Percentiles rank a stretch among this genome's conserved stretches.
These are phyloP conservation scores for Botrytis squamosa DNA, from an alignment of 2,329 filamentous ascomycete genomes.

Conservation along the genomic window DNA sequence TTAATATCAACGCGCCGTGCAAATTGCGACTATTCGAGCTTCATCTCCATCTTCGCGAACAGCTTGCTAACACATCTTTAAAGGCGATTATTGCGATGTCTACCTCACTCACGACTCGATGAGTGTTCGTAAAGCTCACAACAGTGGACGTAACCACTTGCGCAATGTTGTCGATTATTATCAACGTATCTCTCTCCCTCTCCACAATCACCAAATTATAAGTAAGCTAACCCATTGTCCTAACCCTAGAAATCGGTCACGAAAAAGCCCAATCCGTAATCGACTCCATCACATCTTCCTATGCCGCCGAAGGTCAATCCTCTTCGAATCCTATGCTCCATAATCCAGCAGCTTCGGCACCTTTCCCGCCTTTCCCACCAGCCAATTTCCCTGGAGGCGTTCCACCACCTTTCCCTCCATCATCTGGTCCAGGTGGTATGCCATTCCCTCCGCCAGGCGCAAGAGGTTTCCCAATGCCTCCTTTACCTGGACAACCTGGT, in stretches of 20 bases:
- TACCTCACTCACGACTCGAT: slow-evolving; percentile 99
- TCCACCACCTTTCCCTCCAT: slow-evolving; percentile 7
- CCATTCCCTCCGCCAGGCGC: slow-evolving; percentile 33
- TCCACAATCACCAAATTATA: not conserved
- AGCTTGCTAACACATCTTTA: slow-evolving; percentile 27
- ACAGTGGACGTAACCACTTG: slow-evolving; percentile 92
- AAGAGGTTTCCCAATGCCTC: slow-evolving; percentile 35
- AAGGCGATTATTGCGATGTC: slow-evolving; percentile 97
- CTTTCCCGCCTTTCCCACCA: slow-evolving; percentile 44
- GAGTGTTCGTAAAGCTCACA: slow-evolving; percentile 99
- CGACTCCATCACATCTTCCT: slow-evolving; percentile 94
- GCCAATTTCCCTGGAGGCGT: slow-evolving; percentile 55
- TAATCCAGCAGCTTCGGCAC: slow-evolving; percentile 50
- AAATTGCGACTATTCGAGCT: slow-evolving; percentile 14
- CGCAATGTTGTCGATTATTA: slow-evolving; percentile 99
- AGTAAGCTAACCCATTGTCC: not conserved
- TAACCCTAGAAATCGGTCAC: slow-evolving; percentile 81
- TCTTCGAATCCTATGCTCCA: slow-evolving; percentile 78
- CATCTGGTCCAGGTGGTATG: slow-evolving; percentile 24
- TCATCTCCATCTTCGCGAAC: slow-evolving; percentile 4
- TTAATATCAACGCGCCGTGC: slow-evolving; percentile 21
- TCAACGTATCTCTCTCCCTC: slow-evolving; percentile 61
- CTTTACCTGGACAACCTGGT: slow-evolving; percentile 28
- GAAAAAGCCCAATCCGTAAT: slow-evolving; percentile 99
- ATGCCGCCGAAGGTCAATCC: slow-evolving; percentile 89